Evolutionary conservation across 2,329 filamentous ascomycete species (phyloP).

Genomic region (Grosmannia huntii): DNA sequence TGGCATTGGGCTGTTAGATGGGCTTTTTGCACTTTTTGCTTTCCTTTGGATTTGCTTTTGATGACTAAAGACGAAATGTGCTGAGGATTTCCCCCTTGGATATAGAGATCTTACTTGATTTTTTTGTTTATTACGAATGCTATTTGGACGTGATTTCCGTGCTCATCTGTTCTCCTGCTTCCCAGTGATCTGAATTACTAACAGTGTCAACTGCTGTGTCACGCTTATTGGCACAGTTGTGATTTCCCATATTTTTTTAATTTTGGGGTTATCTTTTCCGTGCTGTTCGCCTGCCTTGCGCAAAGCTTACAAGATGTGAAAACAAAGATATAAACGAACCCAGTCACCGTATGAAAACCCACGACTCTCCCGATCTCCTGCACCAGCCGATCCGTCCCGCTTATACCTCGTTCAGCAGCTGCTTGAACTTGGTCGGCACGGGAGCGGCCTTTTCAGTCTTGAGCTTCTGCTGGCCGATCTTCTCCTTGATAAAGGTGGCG

Average conservation of each 20-base stretch:
- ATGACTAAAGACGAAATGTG: background rate
- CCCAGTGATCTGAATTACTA: background rate
- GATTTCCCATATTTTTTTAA: constrained; percentile 10
- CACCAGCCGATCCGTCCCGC: background rate
- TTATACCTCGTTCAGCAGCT: constrained; percentile 15
- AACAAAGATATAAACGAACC: background rate
- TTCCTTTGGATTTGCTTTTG: background rate
- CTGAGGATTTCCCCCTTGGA: background rate
- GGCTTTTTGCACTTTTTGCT: background rate
- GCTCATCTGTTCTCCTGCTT: background rate
- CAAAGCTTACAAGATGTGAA: background rate
- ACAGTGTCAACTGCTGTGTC: no score
- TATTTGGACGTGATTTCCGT: background rate
- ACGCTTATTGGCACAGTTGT: background rate
- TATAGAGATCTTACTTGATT: background rate
- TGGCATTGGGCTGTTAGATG: constrained; percentile 14
- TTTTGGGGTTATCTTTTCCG: constrained; percentile 5
- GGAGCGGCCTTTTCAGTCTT: constrained; percentile 14
- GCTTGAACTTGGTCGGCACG: constrained; percentile 15
- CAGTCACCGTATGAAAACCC: background rate
- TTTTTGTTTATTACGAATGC: background rate
- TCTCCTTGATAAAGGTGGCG: constrained; percentile 74
- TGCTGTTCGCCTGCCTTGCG: background rate
- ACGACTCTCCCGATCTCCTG: background rate
- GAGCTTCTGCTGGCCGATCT: constrained; percentile 58